A percentile compares a stretch with the other conserved stretches of the same genome.
phyloP scores from a whole-genome alignment of 2,329 filamentous ascomycete species.

The Aureobasidium sp. region DNA sequence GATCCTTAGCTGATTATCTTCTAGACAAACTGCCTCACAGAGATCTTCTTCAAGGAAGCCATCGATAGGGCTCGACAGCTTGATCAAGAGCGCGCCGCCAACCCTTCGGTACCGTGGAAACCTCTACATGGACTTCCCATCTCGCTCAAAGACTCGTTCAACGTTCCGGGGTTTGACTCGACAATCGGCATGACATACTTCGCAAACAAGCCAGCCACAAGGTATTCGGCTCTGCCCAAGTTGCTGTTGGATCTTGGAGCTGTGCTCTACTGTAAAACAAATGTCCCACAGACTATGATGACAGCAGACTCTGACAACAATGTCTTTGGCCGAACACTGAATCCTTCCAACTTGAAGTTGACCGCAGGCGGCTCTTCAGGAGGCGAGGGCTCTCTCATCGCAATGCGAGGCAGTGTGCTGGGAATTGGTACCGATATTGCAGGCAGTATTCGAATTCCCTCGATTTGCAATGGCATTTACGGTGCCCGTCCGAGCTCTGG shows the following conservation, averaged over 20 bases:
- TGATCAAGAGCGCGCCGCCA: conserved; percentile 19
- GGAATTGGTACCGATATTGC: conserved; percentile 58
- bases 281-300: conserved; percentile 40
- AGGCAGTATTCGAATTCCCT: conserved; percentile 66
- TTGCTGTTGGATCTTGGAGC: conserved; percentile 35
- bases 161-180: conserved; percentile 49
- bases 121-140: conserved; percentile 47
- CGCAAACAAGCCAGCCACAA: conserved; percentile 29
- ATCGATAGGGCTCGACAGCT: conserved; percentile 20
- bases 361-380: conserved; percentile 58
- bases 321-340: conserved; percentile 43
- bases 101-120: conserved; percentile 18
- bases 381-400: conserved; percentile 54
- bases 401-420: conserved; percentile 49
- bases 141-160: conserved; percentile 54
- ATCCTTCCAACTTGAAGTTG: conserved; percentile 53
- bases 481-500: conserved; percentile 22
- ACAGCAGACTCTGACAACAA: conserved; percentile 26
- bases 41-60: conserved; percentile 37
- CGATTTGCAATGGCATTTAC: conserved; percentile 56
- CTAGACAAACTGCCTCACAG: conserved; percentile 24
- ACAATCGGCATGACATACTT: conserved; percentile 52
- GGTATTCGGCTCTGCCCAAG: conserved; percentile 31
- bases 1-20: neutral
- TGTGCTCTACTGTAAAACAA: conserved; percentile 47